Evolutionary conservation across 176 grass and related monocot species (phyloP).

Genomic region (Aegilops bicornis): DNA sequence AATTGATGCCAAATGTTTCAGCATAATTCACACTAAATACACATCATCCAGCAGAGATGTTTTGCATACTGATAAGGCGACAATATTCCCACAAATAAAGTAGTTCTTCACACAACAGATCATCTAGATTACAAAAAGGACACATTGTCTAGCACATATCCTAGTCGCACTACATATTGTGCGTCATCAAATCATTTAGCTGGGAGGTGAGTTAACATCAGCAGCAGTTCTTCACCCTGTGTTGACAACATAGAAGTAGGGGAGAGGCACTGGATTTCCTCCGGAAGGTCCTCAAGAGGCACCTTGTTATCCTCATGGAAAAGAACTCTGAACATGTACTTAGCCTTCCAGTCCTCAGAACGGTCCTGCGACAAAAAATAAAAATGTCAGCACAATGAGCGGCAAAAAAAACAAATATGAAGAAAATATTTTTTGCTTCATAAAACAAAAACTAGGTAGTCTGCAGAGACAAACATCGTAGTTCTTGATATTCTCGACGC

Average conservation of each 20-base stretch:
- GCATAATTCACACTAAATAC: too few species aligned
- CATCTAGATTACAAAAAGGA: too few species aligned
- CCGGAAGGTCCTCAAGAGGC: neutral
- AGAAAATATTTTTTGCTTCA: neutral
- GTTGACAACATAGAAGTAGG: neutral
- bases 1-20: too few species aligned
- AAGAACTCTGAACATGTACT: neutral
- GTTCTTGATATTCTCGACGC: neutral
- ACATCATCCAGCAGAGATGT: too few species aligned
- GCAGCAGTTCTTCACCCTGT: neutral
- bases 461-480: neutral
- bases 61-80: too few species aligned
- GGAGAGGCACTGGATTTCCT: neutral
- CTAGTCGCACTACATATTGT: neutral
- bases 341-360: neutral
- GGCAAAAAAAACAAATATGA: neutral
- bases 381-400: neutral
- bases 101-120: too few species aligned
- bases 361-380: neutral
- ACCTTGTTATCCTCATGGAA: neutral
- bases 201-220: neutral
- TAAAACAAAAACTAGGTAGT: neutral
- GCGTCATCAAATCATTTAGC: neutral
- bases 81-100: too few species aligned
- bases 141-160: neutral